Evolutionary conservation across 2,329 filamentous ascomycete species (phyloP), one percentile per base, ranked within the genome.

Genomic region (Fusarium sp.): DNA sequence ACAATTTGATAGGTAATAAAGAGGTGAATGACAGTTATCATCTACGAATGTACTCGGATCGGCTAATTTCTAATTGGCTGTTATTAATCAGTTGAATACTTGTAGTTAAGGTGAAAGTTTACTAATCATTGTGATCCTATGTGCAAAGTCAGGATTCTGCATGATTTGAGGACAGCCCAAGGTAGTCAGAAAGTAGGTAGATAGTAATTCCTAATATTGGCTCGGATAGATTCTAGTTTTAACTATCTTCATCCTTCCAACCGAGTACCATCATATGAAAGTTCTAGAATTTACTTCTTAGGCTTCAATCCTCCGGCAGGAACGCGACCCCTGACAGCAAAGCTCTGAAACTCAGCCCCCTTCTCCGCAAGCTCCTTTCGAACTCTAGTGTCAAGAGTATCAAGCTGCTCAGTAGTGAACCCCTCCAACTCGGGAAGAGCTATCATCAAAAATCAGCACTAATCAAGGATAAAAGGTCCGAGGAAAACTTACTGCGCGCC

Each of bases 291-390:
- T 28, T 61, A 61, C 11, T 61, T 61, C 58, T 54, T 61, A 6
- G 36, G 36, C 36, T 42, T 61, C n/a, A 61, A 32, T 10, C 58
- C 36, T 41, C 45, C 58, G 15, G 45, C 45, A 42, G 58, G 58
- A n/a, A 61, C 58, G 22, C 58, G 58, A 17, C 58, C 58, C 30
- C 58, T 30, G 17, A 61, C 45, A 24, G 58, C 45, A 18, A 61
- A 61, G 18, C 58, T 61, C 38, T 61, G 58, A 17, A 61, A 61
- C n/a, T 52, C 45, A 12, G 47, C 58, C 11, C 58, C 58, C 58
- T 61, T 54, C 45, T 61, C 45, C 22, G 58, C 30, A n/a, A 61
- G 58, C 13, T 61, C 58, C 45, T 61, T 52, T 1, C 58, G 45
- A 32, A 54, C 36, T 22, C 58, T 38, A 8, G 47, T 42, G 15